Base-by-base conservation (phyloP, 208 protist genomes). In the Acanthamoeba rhysodes region DNA sequence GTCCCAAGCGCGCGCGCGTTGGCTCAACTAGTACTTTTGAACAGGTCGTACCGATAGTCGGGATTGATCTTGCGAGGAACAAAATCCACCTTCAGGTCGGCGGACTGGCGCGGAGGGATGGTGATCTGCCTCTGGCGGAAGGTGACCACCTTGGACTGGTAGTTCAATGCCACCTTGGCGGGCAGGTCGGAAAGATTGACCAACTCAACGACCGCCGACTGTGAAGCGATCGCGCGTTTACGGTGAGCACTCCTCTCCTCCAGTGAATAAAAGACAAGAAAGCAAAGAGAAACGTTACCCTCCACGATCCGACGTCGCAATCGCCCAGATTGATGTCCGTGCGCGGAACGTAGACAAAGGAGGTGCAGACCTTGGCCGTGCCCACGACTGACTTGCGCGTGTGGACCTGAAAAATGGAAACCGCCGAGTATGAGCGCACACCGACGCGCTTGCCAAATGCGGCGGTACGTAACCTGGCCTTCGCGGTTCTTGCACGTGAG, bases 51-150 rank as follows among this genome's bases (percentile, higher is more conserved):
- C 78, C 78, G 48, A 29, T 93, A 93, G 41, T 93, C 94, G 10
- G 95, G 96, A 72, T 97, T 97, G 37, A 96, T 95, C 74, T 96
- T 97, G 29, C 97, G 68, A 3, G 97, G 97, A 5, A 94, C 18
- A 37, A 97, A 94, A 24, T 95, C 70, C n/a, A 97, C 37, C 29
- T 48, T 80, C 29, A 97, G 34, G 12, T 96, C 92, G 20, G 50
- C 84, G 18, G 95, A 37, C 53, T 96, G 76, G 12, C 70, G 70
- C 2, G 96, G 87, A 4, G 94, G 70, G 20, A 98, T 91, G 4
- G 45, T 50, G 22, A 98, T 45, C 2, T 64, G 64, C 7, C 37
- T 18, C 45, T 72, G 22, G 2, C 91, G 64, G 32, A 96, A 94
- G 20, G 95, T 93, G 16, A 97, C 59, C 0, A 97, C 94, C 90